Evolutionary conservation across 179 eudicot genomes (phyloP).

Genomic region (Silene noctiflora): DNA sequence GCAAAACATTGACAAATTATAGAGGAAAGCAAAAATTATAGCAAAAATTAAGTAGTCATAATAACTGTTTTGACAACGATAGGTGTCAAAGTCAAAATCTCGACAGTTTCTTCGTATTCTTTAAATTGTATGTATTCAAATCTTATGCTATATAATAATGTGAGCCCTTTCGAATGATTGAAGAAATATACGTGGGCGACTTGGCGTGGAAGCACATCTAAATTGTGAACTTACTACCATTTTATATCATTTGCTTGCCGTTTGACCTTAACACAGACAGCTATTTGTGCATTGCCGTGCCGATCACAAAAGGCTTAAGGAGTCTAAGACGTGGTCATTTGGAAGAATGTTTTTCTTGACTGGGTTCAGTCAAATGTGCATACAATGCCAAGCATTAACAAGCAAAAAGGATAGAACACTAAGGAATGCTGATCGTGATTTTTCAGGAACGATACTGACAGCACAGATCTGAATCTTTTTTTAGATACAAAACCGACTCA

Average conservation of each 20-base stretch:
- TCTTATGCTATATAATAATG: neutral
- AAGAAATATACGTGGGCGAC: neutral
- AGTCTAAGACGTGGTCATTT: constrained; percentile 4
- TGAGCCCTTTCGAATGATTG: constrained; percentile 4
- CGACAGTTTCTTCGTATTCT: constrained; percentile 19
- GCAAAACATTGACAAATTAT: constrained; percentile 24
- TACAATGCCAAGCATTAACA: constrained; percentile 16
- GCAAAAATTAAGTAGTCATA: constrained; percentile 13
- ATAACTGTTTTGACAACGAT: constrained; percentile 22
- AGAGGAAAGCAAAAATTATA: constrained; percentile 2
- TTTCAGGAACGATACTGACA: no score
- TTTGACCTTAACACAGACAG: neutral
- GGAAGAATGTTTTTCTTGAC: neutral
- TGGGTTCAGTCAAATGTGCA: neutral
- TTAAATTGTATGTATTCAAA: constrained; percentile 14
- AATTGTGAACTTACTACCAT: constrained; percentile 12
- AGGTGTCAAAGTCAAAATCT: constrained; percentile 16
- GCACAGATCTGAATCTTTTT: no score
- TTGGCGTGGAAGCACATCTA: constrained; percentile 22
- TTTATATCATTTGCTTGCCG: constrained; percentile 8
- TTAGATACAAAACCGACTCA: no score
- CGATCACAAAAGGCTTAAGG: neutral
- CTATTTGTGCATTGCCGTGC: constrained; percentile 5
- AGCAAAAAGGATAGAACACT: neutral
- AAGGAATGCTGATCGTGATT: no score